Evolutionary conservation across 192 early-diverging fungal species (phyloP).

Genomic region (Helicostylum pulchrum): DNA sequence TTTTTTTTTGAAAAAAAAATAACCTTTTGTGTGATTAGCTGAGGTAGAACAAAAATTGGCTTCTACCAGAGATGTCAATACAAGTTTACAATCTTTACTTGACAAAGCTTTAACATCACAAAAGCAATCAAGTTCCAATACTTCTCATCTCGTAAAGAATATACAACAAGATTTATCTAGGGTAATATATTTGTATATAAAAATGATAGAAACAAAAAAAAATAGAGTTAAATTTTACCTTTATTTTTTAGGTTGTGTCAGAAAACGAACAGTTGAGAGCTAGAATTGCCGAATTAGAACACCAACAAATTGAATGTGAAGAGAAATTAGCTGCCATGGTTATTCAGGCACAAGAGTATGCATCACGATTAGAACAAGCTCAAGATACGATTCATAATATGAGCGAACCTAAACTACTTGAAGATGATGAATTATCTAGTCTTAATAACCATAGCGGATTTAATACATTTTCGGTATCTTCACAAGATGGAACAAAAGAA

Average conservation of each 20-base stretch:
- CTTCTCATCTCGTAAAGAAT: slow-evolving; percentile 55
- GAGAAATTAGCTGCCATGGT: slow-evolving; percentile 53
- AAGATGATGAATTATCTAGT: slow-evolving; percentile 14
- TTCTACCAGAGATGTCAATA: slow-evolving; percentile 54
- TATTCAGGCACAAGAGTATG: slow-evolving; percentile 56
- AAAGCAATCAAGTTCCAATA: slow-evolving; percentile 53
- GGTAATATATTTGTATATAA: no score
- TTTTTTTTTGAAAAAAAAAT: background rate
- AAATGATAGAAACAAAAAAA: background rate
- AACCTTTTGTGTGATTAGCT: slow-evolving; percentile 17
- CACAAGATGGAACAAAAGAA: slow-evolving; percentile 26
- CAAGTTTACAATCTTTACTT: slow-evolving; percentile 48
- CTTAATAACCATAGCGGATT: background rate
- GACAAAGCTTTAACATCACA: slow-evolving; percentile 52
- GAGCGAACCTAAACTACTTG: slow-evolving; percentile 41
- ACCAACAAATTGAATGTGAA: slow-evolving; percentile 52
- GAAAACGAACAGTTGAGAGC: slow-evolving; percentile 52
- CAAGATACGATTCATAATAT: slow-evolving; percentile 58
- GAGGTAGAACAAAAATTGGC: slow-evolving; percentile 57
- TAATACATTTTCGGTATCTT: background rate
- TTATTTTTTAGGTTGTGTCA: slow-evolving; percentile 26
- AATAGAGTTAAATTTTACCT: background rate
- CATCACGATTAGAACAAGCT: slow-evolving; percentile 52
- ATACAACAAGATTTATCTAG: slow-evolving; percentile 55
- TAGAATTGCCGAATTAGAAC: slow-evolving; percentile 53